phyloP scores from a whole-genome alignment of 495 filamentous ascomycete species.

The Tuber umbilicatum region DNA sequence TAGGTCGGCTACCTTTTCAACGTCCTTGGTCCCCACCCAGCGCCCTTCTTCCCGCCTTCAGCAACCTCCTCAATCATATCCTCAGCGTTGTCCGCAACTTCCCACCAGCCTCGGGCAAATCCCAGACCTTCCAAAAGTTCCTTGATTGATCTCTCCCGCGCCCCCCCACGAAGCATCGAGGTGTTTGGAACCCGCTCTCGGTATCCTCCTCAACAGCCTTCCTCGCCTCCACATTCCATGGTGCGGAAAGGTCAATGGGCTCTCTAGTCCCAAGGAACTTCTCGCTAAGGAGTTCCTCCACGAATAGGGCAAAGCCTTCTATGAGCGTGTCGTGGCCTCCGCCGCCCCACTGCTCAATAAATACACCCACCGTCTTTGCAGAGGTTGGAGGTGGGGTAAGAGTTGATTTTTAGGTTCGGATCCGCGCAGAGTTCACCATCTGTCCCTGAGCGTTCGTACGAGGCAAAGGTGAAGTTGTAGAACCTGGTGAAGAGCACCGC shows the following conservation, averaged over 20 bases:
- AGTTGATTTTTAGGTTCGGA: conserved; percentile 53
- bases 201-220: background rate
- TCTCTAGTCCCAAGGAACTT: background rate
- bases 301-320: background rate
- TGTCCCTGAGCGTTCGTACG: conserved; percentile 67
- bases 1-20: background rate
- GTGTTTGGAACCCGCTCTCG: background rate
- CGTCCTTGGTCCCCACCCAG: background rate
- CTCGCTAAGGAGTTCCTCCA: background rate
- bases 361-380: conserved; percentile 77
- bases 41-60: background rate
- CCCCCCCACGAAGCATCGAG: background rate
- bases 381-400: conserved; percentile 68
- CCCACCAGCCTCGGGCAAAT: background rate
- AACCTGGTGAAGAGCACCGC: conserved; percentile 51
- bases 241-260: background rate
- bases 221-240: background rate
- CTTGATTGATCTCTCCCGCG: background rate
- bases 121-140: background rate
- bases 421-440: conserved; percentile 62
- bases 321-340: background rate
- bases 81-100: background rate
- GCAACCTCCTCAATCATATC: background rate
- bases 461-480: conserved; percentile 85
- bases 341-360: conserved; percentile 47